Base-by-base conservation (phyloP, 2,329 filamentous ascomycete species). In the Phoma sp. region DNA sequence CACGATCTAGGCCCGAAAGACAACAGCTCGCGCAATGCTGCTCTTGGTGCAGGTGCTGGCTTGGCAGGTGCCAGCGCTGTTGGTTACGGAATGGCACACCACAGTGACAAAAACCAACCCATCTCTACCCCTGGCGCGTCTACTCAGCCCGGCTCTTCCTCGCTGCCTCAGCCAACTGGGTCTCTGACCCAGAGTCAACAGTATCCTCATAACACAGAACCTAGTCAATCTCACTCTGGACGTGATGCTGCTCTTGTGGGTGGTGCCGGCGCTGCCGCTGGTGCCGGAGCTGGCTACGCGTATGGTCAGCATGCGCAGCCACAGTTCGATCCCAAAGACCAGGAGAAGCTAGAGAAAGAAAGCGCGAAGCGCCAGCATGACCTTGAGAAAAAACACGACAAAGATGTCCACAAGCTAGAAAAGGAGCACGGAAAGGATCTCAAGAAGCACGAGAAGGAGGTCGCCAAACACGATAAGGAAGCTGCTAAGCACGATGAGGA, bases 201-300 rank as follows among this genome's bases (percentile, higher is more conserved):
- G 22, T 51, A 47, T 30, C 47, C 52, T 1, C 32, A 47, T 10
- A 55, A 38, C 25, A 47, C 47, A 1, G 37, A 55, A 2, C 41
- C 46, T 25, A 18, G 22, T 8, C 52, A 47, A 13, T 40, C 35
- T 27, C 44, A 57, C 8, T 33, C 36, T n/a, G 41, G 41, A n/a
- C 53, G 53, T 6, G 40, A 57, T 44, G 48, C 53, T 22, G 48
- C 48, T 10, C 39, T 57, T 11, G 38, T 35, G 9, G 56, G 52
- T 23, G 52, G 41, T 24, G 56, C 56, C 47, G 64, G 58, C 32
- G 54, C 58, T 39, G 62, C 47, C 14, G 60, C 53, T 39, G 27
- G 59, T 30, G 60, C 61, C 10, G 70, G 67, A n/a, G 69, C 64
- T 11, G 64, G 62, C 8, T 68, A 73, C 44, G 67, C 61, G 3